Evolutionary conservation across 192 early-diverging fungal species (phyloP).

Genomic region (Umbelopsis isabellina): DNA sequence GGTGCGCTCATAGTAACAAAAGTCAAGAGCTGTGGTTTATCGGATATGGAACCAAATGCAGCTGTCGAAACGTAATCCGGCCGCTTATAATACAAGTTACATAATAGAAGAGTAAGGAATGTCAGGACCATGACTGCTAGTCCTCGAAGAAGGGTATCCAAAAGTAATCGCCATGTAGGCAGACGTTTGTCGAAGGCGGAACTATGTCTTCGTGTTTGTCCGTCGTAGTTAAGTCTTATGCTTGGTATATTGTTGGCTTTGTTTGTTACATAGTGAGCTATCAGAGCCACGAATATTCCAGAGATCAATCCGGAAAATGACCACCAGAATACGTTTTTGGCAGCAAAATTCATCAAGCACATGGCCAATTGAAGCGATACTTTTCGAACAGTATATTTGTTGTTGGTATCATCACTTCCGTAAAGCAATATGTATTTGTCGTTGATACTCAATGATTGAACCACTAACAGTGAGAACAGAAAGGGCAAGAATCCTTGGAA

Average conservation of each 20-base stretch:
- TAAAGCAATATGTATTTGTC: constrained; percentile 45
- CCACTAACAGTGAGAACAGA: constrained; percentile 51
- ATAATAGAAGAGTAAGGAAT: constrained; percentile 38
- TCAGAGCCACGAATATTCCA: constrained; percentile 44
- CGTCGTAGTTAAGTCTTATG: background rate
- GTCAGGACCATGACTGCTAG: constrained; percentile 26
- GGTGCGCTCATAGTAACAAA: constrained; percentile 59
- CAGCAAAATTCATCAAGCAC: constrained; percentile 50
- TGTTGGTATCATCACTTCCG: constrained; percentile 25
- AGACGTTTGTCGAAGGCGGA: constrained; percentile 28
- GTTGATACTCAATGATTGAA: constrained; percentile 51
- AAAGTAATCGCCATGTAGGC: constrained; percentile 38
- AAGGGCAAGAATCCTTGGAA: constrained; percentile 51
- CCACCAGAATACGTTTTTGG: constrained; percentile 61
- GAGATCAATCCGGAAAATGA: constrained; percentile 50
- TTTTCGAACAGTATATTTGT: constrained; percentile 44
- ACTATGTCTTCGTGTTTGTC: constrained; percentile 4
- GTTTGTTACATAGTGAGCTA: constrained; percentile 30
- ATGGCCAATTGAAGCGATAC: constrained; percentile 49
- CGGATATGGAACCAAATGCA: constrained; percentile 29
- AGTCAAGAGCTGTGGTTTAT: constrained; percentile 48
- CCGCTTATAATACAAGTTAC: constrained; percentile 37
- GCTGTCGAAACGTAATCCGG: constrained; percentile 23
- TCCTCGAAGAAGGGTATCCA: constrained; percentile 28
- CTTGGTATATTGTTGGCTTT: background rate